Percentiles rank a stretch among this genome's conserved stretches.
phyloP scores from a whole-genome alignment of 2,329 filamentous ascomycete genomes.

The Alternaria ethzedia region DNA sequence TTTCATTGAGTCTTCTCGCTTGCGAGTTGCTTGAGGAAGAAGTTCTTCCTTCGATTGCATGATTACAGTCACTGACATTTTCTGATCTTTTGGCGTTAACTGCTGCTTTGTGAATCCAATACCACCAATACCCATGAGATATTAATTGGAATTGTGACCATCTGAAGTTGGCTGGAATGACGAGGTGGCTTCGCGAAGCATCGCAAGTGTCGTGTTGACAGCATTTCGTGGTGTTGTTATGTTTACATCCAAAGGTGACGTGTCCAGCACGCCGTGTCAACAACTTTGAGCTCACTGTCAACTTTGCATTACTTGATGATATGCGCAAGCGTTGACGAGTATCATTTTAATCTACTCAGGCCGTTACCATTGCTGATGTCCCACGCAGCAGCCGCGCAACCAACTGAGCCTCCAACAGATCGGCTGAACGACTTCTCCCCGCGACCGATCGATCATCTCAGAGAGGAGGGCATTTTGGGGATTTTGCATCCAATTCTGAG shows the following conservation, averaged over 20 bases:
- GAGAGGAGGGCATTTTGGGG: background rate
- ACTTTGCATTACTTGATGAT: background rate
- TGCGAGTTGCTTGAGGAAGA: slow-evolving; percentile 30
- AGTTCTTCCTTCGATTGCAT: background rate
- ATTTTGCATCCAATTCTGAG: background rate
- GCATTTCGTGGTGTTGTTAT: background rate
- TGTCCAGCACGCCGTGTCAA: background rate
- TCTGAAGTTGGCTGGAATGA: background rate
- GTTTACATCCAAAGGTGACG: background rate
- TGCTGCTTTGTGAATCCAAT: background rate
- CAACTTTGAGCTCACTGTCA: background rate
- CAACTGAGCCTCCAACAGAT: background rate
- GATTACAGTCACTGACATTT: background rate
- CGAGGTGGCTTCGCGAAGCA: background rate
- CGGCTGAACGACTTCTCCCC: background rate
- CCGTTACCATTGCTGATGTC: background rate
- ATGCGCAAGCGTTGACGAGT: background rate
- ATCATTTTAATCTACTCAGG: background rate
- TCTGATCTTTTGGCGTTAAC: background rate
- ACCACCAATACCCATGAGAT: rapidly evolving
- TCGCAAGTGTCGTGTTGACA: background rate
- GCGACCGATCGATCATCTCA: background rate
- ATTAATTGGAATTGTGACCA: background rate
- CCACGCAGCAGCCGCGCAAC: background rate
- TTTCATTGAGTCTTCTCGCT: slow-evolving; percentile 30